Evolutionary conservation across 2,329 filamentous ascomycete genomes (phyloP), one percentile per base, ranked within the genome.

Genomic region (Dryadomyces sulphureus): DNA sequence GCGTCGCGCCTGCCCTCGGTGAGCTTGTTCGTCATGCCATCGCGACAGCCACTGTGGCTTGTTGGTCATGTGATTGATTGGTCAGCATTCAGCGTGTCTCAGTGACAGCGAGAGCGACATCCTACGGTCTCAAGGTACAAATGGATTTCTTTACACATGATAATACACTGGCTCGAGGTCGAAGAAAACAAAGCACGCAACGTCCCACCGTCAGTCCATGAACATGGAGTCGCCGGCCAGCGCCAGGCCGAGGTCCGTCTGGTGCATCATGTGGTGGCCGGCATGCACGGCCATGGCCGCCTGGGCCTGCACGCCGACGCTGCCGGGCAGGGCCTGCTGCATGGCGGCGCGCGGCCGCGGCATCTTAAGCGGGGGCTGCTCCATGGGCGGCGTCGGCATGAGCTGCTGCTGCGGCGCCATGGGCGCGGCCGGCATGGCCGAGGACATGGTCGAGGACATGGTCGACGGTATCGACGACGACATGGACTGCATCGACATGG

Each of bases 151-250:
- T 43, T 43, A 22, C 41, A 43, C 25, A 32, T 30, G 7, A 41
- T 30, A 34, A 43, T 34, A 43, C 41, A 43, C 19, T n/a, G 41
- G 41, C 39, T n/a, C 9, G n/a, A n/a, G 11, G 16, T 27, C 16
- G 24, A 19, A 30, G 21, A 14, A 3, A 47, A 25, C 35, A 40
- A 34, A 24, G 39, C 16, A 36, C 41, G 35, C 27, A 35, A 32
- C 4, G 3, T 22, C 12, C 17, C 34, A 43, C 43, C 57, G 59
- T 56, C 45, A 72, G 52, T 72, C 69, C 64, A 73, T 67, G 54
- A 70, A 75, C 67, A 75, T 72, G 35, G 64, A 60, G 46, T 73
- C 70, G 36, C 62, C 60, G 17, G 46, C 62, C 32, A 69, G 62
- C 27, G 65, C 59, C 55, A 70, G 61, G 49, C 60, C 57, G 57